Percentiles rank a stretch among this genome's conserved stretches.
phyloP scores from a whole-genome alignment of 1,284 basidiomycete genomes.

The Waitea zeae region DNA sequence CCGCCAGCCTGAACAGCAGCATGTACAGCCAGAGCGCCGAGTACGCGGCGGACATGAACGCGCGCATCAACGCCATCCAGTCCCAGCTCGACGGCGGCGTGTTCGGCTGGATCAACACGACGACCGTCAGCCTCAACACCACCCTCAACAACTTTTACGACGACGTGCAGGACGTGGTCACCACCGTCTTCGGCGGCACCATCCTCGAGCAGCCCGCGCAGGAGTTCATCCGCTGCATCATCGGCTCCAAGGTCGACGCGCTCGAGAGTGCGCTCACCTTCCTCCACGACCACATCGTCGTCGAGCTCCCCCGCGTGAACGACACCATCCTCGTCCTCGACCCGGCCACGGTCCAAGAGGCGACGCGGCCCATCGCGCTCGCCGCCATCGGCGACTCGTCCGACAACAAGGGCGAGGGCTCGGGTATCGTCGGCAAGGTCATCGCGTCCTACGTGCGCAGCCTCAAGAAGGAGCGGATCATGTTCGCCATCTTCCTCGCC shows the following conservation, averaged over 20 bases:
- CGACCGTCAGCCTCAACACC: conserved; percentile 73
- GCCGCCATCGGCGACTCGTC: conserved; percentile 70
- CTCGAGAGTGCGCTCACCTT: conserved; percentile 85
- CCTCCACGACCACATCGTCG: conserved; percentile 72
- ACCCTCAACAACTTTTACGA: conserved; percentile 61
- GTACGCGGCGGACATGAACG: conserved; percentile 68
- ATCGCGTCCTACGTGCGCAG: conserved; percentile 56
- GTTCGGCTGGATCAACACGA: conserved; percentile 91
- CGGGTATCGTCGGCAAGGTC: conserved; percentile 58
- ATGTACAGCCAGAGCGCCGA: conserved; percentile 64
- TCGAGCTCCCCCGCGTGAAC: conserved; percentile 64
- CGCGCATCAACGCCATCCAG: conserved; percentile 51
- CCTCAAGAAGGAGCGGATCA: conserved; percentile 64
- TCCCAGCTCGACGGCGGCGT: conserved; percentile 68
- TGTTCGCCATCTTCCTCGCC: conserved; percentile 69
- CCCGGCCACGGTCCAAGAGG: conserved; percentile 49
- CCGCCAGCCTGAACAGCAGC: conserved; percentile 60
- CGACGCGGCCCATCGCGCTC: conserved; percentile 58
- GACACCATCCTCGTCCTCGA: conserved; percentile 63
- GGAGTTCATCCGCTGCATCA: conserved; percentile 77
- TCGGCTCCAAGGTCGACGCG: conserved; percentile 78
- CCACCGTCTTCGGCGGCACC: conserved; percentile 64
- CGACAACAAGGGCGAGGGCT: conserved; percentile 23
- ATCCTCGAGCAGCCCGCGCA: conserved; percentile 69
- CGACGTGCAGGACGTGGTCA: conserved; percentile 56